A percentile compares a stretch with the other conserved stretches of the same genome.
Evolutionary conservation across 441 rosid species (phyloP).

Genomic region (Viola pubescens): DNA sequence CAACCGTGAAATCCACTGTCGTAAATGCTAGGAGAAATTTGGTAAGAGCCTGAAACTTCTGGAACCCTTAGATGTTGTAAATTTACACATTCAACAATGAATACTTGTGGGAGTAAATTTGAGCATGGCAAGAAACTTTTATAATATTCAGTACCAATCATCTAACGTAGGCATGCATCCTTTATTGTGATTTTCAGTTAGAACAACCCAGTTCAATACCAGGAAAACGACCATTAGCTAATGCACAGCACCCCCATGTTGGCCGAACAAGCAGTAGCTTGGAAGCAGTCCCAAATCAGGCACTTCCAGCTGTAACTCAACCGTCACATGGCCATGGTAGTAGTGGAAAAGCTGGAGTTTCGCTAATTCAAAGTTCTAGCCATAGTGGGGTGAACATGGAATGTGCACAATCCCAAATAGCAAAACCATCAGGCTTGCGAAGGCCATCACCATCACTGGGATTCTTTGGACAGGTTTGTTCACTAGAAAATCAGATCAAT

Average conservation of each 20-base stretch:
- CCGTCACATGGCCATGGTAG: conserved; percentile 21
- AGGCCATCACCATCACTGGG: conserved; percentile 87
- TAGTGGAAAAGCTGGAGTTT: conserved; percentile 21
- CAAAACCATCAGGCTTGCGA: conserved; percentile 80
- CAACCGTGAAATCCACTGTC: conserved; percentile 36
- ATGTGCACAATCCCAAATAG: conserved; percentile 27
- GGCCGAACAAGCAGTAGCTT: conserved; percentile 24
- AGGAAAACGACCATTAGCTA: conserved; percentile 29
- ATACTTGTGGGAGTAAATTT: background rate
- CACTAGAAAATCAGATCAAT: conserved; percentile 5
- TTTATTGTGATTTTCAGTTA: conserved; percentile 7
- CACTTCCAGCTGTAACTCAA: conserved; percentile 24
- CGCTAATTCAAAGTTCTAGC: conserved; percentile 29
- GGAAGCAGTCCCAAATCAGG: conserved; percentile 30
- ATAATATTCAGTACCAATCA: background rate
- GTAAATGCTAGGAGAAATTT: conserved; percentile 44
- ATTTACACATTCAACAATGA: background rate
- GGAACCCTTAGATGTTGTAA: conserved; percentile 1
- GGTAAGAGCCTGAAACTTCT: conserved; percentile 35
- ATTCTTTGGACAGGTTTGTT: conserved; percentile 66
- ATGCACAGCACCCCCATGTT: conserved; percentile 23
- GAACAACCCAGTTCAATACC: conserved; percentile 35
- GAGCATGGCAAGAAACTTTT: too few relatives aligned
- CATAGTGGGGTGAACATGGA: conserved; percentile 22
- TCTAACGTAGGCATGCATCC: background rate